phyloP scores from a whole-genome alignment of 2,329 filamentous ascomycete species.

The Pyrenochaeta sp. region DNA sequence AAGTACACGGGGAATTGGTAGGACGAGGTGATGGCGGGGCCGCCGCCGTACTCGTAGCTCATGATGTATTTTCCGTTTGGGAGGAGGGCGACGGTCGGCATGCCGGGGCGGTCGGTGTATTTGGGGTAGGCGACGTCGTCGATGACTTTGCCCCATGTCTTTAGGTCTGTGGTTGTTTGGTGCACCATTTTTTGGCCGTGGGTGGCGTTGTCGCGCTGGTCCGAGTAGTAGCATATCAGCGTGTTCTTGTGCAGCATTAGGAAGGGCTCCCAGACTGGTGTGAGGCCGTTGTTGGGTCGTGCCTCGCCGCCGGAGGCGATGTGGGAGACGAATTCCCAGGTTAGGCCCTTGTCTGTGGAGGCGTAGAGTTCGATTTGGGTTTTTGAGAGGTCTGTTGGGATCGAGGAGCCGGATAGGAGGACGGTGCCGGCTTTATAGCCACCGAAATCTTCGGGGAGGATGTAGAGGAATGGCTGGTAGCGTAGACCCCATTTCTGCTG shows the following conservation, averaged over 20 bases:
- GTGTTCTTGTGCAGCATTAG: constrained; percentile 66
- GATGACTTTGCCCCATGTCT: constrained; percentile 66
- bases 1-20: constrained; percentile 63
- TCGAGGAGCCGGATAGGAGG: constrained; percentile 68
- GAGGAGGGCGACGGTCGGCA: constrained; percentile 69
- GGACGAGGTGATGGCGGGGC: constrained; percentile 42
- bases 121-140: constrained; percentile 70
- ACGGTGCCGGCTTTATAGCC: constrained; percentile 69
- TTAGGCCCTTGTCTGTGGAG: constrained; percentile 65
- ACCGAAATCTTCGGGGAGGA: constrained; percentile 66
- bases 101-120: constrained; percentile 72
- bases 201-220: constrained; percentile 68
- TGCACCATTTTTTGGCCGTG: constrained; percentile 76
- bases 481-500: constrained; percentile 72
- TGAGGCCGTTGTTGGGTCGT: constrained; percentile 68
- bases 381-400: constrained; percentile 65
- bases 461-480: constrained; percentile 75
- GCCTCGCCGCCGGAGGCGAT: constrained; percentile 72
- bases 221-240: constrained; percentile 74
- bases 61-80: constrained; percentile 69
- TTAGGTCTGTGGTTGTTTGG: constrained; percentile 67
- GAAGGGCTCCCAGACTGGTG: constrained; percentile 78
- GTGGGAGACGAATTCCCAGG: constrained; percentile 73
- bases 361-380: constrained; percentile 77
- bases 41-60: constrained; percentile 69